Evolutionary conservation across 2,329 filamentous ascomycete genomes (phyloP), one percentile per base, ranked within the genome.

Genomic region (Seiridium unicorne): DNA sequence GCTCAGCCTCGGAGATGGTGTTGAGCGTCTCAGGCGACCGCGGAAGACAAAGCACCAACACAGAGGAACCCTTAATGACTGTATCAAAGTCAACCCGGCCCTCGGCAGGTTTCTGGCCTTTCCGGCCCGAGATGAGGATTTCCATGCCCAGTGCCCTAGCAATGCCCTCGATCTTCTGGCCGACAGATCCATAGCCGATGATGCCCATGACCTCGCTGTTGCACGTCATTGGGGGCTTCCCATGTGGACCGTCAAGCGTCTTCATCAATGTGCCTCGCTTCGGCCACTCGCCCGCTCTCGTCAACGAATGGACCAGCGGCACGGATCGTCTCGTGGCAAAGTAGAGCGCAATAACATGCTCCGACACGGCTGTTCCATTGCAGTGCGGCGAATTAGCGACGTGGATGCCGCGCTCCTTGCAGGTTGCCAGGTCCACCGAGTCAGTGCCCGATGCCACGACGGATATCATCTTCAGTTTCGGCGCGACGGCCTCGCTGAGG

Each of bases 291-390:
- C 72, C 73, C 1, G 61, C 38, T 4, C 64, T 64, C 1, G 65
- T 69, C 44, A 72, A 56, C 3, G 64, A 59, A 65, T 75, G 67
- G 47, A 72, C 65, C 4, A 69, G 67, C 9, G 73, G 62, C 3
- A 79, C 61, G 38, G 70, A 73, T n/a, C 77, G 72, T 46, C 76
- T 73, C 31, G 69, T 60, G 3, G 72, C 70, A 62, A 78, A 65
- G 66, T 79, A 82, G 4, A 84, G 70, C 0, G 76, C 72, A 6
- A 85, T 71, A 35, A 71, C 81, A 65, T 85, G 84, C 65, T 83
- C 78, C 0, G 73, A 70, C 1, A 78, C 76, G 8, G 70, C 61
- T 32, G 69, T 70, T 36, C 69, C 68, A 58, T 73, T 76, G 59
- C 73, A 75, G 10, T 71, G 68, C 9, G 74, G 75, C 3, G 74